Evolutionary conservation across 805 yeast species (phyloP), one percentile per base, ranked within the genome.

Genomic region (Saccharomyces paradoxus): DNA sequence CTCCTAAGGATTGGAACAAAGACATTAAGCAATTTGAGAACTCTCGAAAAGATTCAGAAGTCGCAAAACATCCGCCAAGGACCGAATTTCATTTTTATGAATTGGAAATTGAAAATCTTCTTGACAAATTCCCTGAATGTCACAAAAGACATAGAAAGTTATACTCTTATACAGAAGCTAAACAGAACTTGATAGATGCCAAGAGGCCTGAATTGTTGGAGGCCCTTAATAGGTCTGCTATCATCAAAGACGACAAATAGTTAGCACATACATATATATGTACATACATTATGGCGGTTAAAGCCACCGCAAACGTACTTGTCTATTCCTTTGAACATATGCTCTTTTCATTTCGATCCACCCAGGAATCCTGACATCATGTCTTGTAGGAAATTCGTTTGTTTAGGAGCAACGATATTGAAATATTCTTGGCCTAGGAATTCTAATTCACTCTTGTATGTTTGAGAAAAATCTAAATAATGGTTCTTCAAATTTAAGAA

Each of bases 21-120:
- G 58, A 66, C 14, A 31, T 56, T 6, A 49, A 58, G 31, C 48
- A 54, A 1, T 58, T 60, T 47, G 67, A 63, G 14, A 57, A 60
- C 26, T 61, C 61, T 24, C 58, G 56, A 48, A 58, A 58, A 14
- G 60, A 56, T 17, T 58, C 62, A 4, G 68, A 67, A 9, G 67
- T 71, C 1, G 61, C 69, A 46, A 67, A 56, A 27, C 69, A 74
- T 47, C 80, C 84, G 4, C 96, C 96, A 2, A 76, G 87, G 58
- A 77, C 91, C n/a, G 96, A 89, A 67, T 92, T 84, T 65, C 94
- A 90, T 66, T 86, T 92, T 67, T 94, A 78, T 68, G 96, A 92
- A 68, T 77, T 92, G 86, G 64, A 67, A 14, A 82, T 86, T 1
- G 77, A 69, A 14, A 73, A 78, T 51, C 73, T 87, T 56, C 77